Base-by-base conservation (phyloP, 2,329 filamentous ascomycete species). In the Epichloe glyceriae region DNA sequence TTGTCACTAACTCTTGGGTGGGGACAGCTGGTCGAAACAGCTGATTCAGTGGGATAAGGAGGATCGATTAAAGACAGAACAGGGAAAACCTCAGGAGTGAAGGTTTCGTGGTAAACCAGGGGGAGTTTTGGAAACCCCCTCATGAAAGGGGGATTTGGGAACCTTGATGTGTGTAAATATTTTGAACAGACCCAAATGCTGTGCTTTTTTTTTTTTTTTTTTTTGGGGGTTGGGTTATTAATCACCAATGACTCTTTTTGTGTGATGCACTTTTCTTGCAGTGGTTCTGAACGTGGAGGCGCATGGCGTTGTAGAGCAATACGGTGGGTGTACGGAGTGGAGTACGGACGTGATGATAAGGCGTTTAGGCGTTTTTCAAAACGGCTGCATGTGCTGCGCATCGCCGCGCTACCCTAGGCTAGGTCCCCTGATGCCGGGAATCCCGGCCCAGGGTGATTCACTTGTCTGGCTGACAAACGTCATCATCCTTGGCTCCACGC, bases 1-100 rank as follows among this genome's bases (percentile, higher is more conserved):
- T 5, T 5, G 42, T 30, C 11, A 40, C 46, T 52, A 42, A 56
- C 44, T 44, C 7, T 40, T 35, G n/a, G 17, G 35, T n/a, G 12
- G 5, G n/a, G 34, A 51, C 50, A 73, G 70, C 57, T 73, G 70
- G 70, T 71, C 69, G 54, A 72, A 65, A 59, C 70, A 73, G 53
- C 60, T 73, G 64, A 67, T 67, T 53, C 62, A 69, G 56, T 72
- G 67, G 67, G 70, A 72, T 51, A 67, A 67, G 58, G 69, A 72
- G 62, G 69, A 72, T 47, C 61, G 58, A 49, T 51, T 58, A 53
- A 66, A 67, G 57, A 58, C 62, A 30, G 64, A 62, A 53, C 59
- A 63, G 50, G 56, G 55, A 39, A 61, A 64, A 54, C 46, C 54
- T 51, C 60, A 64, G 55, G 61, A 64, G 50, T 61, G 57, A 56